Percentiles rank a stretch among this genome's conserved stretches.
phyloP scores from a whole-genome alignment of 352 stramenopile species.

The Globisporangium paddicum region DNA sequence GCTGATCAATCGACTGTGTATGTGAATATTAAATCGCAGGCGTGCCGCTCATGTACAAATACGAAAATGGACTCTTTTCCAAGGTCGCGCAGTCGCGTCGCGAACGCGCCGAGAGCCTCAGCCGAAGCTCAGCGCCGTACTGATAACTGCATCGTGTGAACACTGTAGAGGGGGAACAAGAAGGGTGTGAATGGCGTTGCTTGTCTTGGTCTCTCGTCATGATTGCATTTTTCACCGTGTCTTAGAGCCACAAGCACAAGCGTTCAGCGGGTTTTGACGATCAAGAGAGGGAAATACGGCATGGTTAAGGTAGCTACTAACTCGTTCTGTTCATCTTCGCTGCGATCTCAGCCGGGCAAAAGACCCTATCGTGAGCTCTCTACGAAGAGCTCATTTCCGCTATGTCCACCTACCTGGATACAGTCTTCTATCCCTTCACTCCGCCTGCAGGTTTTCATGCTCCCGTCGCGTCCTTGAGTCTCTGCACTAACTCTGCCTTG shows the following conservation, averaged over 20 bases:
- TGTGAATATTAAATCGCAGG: constrained; percentile 29
- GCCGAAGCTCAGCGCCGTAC: constrained; percentile 63
- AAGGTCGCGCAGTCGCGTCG: constrained; percentile 70
- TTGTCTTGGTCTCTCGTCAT: background rate
- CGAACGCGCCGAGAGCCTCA: constrained; percentile 71
- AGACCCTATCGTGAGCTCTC: background rate
- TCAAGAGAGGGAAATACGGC: no score
- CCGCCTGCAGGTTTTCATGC: background rate
- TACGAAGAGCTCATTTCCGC: background rate
- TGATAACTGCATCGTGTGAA: constrained; percentile 14
- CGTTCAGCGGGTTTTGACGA: background rate
- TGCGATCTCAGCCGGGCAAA: background rate
- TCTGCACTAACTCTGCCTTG: constrained; percentile 78
- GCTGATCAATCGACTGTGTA: background rate
- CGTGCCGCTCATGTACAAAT: constrained; percentile 83
- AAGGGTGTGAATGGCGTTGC: background rate
- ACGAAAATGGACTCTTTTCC: constrained; percentile 58
- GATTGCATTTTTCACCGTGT: background rate
- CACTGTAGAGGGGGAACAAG: constrained; percentile 5
- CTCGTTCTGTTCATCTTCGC: background rate
- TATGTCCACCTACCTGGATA: background rate
- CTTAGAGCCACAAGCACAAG: background rate
- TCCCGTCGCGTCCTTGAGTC: constrained; percentile 60
- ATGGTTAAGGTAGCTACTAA: no score
- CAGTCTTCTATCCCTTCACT: no score